These are phyloP conservation scores for Paraglomus brasilianum DNA, from an alignment of 192 early-diverging fungal genomes.

Conservation along the genomic window DNA sequence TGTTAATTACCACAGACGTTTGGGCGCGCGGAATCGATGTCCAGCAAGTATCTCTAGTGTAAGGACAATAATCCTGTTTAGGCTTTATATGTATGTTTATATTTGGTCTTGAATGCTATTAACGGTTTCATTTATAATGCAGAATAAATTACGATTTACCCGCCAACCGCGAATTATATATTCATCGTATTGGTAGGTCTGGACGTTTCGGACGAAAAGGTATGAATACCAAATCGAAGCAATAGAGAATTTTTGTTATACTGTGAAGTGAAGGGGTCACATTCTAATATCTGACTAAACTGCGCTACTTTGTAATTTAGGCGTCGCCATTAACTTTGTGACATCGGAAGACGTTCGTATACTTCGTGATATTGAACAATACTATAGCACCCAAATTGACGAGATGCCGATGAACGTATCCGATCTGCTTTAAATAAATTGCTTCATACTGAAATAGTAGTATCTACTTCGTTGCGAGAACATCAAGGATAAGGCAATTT, in stretches of 20 bases:
- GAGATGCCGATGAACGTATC: slow-evolving; percentile 87
- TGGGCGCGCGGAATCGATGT: slow-evolving; percentile 99
- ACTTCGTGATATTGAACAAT: slow-evolving; percentile 96
- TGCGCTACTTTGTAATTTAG: neutral
- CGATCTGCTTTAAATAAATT: slow-evolving; percentile 40
- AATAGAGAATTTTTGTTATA: too few relatives aligned
- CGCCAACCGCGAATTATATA: slow-evolving; percentile 94
- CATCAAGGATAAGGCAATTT: too few relatives aligned
- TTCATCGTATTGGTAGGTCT: slow-evolving; percentile 97
- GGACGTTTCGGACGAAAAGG: slow-evolving; percentile 98
- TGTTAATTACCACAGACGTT: slow-evolving; percentile 97
- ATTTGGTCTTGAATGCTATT: neutral
- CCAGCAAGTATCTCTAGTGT: slow-evolving; percentile 96
- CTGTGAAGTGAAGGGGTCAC: too few relatives aligned
- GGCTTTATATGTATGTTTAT: neutral
- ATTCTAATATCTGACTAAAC: too few relatives aligned
- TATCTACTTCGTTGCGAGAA: too few relatives aligned
- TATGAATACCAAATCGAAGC: neutral
- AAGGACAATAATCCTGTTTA: slow-evolving; percentile 12
- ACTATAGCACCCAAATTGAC: slow-evolving; percentile 96
- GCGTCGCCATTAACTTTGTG: slow-evolving; percentile 99
- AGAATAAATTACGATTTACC: slow-evolving; percentile 94
- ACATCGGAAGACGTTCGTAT: slow-evolving; percentile 91
- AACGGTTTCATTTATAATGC: neutral
- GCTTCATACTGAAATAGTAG: too few relatives aligned